Evolutionary conservation across 2,329 filamentous ascomycete species (phyloP).

Genomic region (Zymoseptoria pseudotritici): DNA sequence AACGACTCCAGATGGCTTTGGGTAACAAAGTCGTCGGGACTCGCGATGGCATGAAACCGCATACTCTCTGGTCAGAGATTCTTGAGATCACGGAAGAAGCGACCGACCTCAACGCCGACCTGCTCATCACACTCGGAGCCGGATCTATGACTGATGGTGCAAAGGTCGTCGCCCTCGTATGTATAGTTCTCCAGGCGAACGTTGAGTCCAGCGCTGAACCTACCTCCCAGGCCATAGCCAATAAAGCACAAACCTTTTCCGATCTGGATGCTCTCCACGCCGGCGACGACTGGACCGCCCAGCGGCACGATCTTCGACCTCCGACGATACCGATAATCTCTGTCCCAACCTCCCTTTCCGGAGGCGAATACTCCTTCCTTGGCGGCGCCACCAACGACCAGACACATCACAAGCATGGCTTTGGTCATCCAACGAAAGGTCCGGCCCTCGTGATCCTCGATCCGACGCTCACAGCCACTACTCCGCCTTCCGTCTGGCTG

Average conservation of each 20-base stretch:
- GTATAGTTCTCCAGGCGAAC: neutral
- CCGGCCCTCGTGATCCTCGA: conserved; percentile 51
- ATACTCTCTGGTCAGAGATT: conserved; percentile 49
- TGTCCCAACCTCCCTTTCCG: conserved; percentile 15
- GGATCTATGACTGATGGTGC: conserved; percentile 50
- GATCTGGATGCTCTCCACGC: conserved; percentile 8
- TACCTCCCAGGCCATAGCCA: conserved; percentile 6
- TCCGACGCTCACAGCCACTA: conserved; percentile 44
- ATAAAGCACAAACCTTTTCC: conserved; percentile 6
- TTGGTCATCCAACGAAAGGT: conserved; percentile 24
- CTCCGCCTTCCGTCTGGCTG: conserved; percentile 49
- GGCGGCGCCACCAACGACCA: conserved; percentile 33
- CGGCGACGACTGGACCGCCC: conserved; percentile 5
- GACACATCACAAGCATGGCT: conserved; percentile 16
- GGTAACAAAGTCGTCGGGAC: conserved; percentile 39
- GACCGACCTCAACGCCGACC: conserved; percentile 35
- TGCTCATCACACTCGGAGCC: conserved; percentile 48
- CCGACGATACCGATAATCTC: conserved; percentile 13
- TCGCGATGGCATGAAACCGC: conserved; percentile 46
- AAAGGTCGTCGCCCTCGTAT: conserved; percentile 45
- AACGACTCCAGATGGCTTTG: conserved; percentile 35
- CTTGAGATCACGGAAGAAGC: conserved; percentile 42
- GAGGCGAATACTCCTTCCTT: conserved; percentile 30
- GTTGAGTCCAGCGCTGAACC: too few species aligned
- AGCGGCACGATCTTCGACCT: conserved; percentile 1